Conservation (phyloP, 345 rosid species). For the Brassica juncea region DNA sequence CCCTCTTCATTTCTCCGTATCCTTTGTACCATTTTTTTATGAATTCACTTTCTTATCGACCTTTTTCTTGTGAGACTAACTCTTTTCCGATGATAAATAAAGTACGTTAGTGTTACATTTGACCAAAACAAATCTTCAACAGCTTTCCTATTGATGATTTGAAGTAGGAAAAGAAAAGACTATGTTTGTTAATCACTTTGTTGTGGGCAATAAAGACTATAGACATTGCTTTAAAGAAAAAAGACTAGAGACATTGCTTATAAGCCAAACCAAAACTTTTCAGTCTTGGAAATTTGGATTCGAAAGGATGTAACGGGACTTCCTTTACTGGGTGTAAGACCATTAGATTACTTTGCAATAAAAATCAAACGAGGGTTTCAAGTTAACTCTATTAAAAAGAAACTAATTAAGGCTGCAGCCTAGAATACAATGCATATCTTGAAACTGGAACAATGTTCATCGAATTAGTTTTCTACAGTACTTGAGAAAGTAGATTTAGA, state of each 20-base stretch:
- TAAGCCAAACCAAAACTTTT: neutral
- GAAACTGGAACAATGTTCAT: neutral
- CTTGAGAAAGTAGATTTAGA: neutral
- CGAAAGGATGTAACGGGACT: neutral
- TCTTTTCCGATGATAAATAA: neutral
- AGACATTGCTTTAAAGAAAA: neutral
- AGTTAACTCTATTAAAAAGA: neutral
- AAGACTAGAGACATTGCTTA: neutral
- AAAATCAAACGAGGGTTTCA: neutral
- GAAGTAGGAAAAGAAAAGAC: neutral
- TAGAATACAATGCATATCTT: neutral
- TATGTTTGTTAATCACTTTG: slow-evolving; percentile 20
- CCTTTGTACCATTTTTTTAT: slow-evolving; percentile 1
- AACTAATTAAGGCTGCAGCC: neutral
- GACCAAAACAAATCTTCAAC: slow-evolving; percentile 31
- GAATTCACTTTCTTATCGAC: slow-evolving; percentile 16
- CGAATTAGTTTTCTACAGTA: neutral
- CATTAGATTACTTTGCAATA: neutral
- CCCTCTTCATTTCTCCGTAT: slow-evolving; percentile 23
- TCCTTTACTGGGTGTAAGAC: neutral
- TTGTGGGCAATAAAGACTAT: neutral
- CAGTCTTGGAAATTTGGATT: neutral
- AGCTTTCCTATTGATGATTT: slow-evolving; percentile 12
- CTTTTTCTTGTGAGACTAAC: neutral
- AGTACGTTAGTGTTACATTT: slow-evolving; percentile 19